Conservation (phyloP, 208 protist species). For the Vickermania spadyakhi region DNA sequence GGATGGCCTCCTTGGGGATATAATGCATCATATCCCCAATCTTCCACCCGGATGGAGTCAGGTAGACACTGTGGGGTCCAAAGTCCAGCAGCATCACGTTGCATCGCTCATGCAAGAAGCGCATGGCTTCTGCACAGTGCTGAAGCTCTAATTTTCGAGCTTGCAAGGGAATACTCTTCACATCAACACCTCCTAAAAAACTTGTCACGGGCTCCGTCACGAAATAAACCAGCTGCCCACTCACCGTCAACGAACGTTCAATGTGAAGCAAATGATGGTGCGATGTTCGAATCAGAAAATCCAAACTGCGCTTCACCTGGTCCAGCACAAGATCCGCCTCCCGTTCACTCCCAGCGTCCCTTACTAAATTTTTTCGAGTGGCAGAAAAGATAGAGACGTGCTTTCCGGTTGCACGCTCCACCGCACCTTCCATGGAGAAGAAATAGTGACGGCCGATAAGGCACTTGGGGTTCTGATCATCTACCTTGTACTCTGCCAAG, state of each 20-base stretch:
- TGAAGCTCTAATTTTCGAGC: conserved; percentile 28
- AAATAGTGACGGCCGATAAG: conserved; percentile 24
- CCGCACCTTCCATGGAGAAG: conserved; percentile 26
- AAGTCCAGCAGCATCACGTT: conserved; percentile 45
- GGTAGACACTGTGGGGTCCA: conserved; percentile 26
- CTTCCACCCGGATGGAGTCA: conserved; percentile 42
- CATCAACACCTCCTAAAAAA: conserved; percentile 13
- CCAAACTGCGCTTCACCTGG: conserved; percentile 17
- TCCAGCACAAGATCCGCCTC: conserved; percentile 18
- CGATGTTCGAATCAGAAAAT: conserved; percentile 23
- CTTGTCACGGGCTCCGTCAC: conserved; percentile 36
- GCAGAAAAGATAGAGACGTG: conserved; percentile 38
- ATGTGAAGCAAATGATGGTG: conserved; percentile 33
- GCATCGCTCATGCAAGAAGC: conserved; percentile 40
- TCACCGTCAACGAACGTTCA: conserved; percentile 12
- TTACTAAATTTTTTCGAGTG: conserved; percentile 18
- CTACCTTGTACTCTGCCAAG: conserved; percentile 23
- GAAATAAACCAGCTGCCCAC: conserved; percentile 17
- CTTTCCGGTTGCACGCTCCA: conserved; percentile 19
- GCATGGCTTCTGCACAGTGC: conserved; percentile 28
- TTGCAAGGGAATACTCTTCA: conserved; percentile 15
- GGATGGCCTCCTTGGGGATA: conserved; percentile 9
- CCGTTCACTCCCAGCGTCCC: conserved; percentile 12
- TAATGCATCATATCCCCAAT: conserved; percentile 38
- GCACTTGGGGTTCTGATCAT: conserved; percentile 6